Percentiles rank a stretch among this genome's conserved stretches.
These are phyloP conservation scores for Podaxis rugospora DNA, from an alignment of 768 basidiomycete genomes.

Conservation along the genomic window DNA sequence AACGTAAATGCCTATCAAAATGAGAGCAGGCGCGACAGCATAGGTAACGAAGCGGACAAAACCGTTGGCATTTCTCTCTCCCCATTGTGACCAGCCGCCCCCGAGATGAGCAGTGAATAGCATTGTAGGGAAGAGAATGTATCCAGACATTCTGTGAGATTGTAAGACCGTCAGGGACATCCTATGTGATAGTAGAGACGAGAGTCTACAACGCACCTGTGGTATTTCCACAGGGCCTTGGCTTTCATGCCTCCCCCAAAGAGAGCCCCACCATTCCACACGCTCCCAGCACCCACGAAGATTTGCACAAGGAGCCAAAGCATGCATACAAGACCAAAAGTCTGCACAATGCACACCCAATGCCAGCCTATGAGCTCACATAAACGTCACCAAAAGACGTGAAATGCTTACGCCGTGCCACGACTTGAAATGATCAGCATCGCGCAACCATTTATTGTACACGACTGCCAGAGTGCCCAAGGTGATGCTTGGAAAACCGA, in stretches of 20 bases:
- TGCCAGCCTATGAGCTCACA: neutral
- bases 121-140: conserved; percentile 57
- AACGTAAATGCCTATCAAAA: conserved; percentile 38
- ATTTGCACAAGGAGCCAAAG: conserved; percentile 61
- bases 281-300: conserved; percentile 64
- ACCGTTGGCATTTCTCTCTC: conserved; percentile 28
- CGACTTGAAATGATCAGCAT: conserved; percentile 55
- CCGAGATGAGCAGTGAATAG: conserved; percentile 65
- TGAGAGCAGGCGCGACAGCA: conserved; percentile 46
- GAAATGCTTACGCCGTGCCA: conserved; percentile 66
- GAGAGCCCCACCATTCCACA: conserved; percentile 65
- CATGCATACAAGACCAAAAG: conserved; percentile 59
- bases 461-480: conserved; percentile 60
- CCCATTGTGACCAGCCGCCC: conserved; percentile 68
- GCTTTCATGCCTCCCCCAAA: conserved; percentile 73
- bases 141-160: conserved; percentile 60
- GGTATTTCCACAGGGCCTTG: conserved; percentile 80
- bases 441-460: conserved; percentile 52
- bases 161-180: neutral
- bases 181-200: neutral
- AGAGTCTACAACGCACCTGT: conserved; percentile 41
- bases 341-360: conserved; percentile 28
- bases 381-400: neutral
- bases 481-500: conserved; percentile 54
- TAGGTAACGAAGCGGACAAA: conserved; percentile 46